These are phyloP conservation scores for Cicer cuneatum DNA, from an alignment of 306 rosid genomes.

Conservation along the genomic window DNA sequence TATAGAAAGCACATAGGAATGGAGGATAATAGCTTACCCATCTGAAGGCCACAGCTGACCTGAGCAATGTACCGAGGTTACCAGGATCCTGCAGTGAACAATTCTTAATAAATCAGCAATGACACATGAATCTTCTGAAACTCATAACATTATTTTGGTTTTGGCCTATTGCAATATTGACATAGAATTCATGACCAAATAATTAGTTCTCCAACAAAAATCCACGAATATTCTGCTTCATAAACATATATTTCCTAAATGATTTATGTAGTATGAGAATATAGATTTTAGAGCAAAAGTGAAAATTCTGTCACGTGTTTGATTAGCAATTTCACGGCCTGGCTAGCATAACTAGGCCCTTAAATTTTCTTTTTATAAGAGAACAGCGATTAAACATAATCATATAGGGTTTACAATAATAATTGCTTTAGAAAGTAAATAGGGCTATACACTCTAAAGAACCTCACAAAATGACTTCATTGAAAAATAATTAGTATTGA, in stretches of 20 bases:
- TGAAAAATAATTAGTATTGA: background rate
- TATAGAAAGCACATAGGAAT: slow-evolving; percentile 2
- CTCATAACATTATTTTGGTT: slow-evolving; percentile 7
- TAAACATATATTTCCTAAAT: slow-evolving; percentile 8
- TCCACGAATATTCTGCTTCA: background rate
- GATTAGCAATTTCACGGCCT: slow-evolving; percentile 1
- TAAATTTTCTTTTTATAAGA: background rate
- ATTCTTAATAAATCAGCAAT: slow-evolving; percentile 39
- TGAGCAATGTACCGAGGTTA: slow-evolving; percentile 86
- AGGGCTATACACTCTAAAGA: background rate
- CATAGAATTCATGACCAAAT: slow-evolving; percentile 5
- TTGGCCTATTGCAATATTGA: slow-evolving; percentile 21
- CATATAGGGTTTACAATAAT: background rate
- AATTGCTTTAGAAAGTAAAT: background rate
- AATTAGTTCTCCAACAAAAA: slow-evolving; percentile 18
- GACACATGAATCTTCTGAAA: slow-evolving; percentile 41
- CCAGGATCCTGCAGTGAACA: slow-evolving; percentile 84
- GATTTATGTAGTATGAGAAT: slow-evolving; percentile 12
- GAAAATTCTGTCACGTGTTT: background rate
- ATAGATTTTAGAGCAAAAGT: slow-evolving; percentile 6
- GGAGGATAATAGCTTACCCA: slow-evolving; percentile 69
- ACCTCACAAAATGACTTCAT: slow-evolving; percentile 15
- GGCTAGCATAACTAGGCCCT: background rate
- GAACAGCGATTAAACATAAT: background rate
- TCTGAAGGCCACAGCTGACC: slow-evolving; percentile 88